Conservation (phyloP, 1,139 yeast species). For the Nadsonia commutata region DNA sequence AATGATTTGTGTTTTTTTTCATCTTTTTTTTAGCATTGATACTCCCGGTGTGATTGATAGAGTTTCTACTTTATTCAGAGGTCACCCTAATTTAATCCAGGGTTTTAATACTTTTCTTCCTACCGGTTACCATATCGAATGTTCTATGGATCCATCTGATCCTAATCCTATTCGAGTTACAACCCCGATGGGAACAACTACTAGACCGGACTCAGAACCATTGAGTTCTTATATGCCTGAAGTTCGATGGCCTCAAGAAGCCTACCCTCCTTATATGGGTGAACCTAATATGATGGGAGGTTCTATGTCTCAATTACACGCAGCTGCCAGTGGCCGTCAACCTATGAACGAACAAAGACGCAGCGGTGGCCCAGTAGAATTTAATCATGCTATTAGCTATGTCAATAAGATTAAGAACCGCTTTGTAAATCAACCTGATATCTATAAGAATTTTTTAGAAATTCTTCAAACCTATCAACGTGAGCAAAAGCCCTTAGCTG, state of each 20-base stretch:
- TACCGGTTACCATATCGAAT: constrained; percentile 89
- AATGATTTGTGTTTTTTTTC: constrained; percentile 2
- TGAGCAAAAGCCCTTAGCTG: constrained; percentile 88
- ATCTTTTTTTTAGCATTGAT: constrained; percentile 44
- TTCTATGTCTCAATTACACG: constrained; percentile 27
- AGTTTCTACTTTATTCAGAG: constrained; percentile 78
- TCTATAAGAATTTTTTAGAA: constrained; percentile 86
- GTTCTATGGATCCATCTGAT: constrained; percentile 78
- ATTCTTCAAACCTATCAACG: constrained; percentile 92
- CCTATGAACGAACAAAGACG: constrained; percentile 14
- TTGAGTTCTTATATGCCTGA: neutral
- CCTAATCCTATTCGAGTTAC: constrained; percentile 90
- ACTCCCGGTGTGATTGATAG: constrained; percentile 97
- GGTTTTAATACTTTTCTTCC: constrained; percentile 96
- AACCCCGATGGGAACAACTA: constrained; percentile 85
- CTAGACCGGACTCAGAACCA: constrained; percentile 38
- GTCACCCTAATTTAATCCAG: constrained; percentile 85
- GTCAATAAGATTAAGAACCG: constrained; percentile 93
- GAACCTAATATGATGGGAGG: constrained; percentile 6
- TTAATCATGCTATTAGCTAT: constrained; percentile 91
- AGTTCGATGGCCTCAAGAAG: constrained; percentile 9
- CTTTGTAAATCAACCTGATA: constrained; percentile 88
- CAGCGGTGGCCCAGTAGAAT: constrained; percentile 76
- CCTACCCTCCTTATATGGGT: constrained; percentile 5
- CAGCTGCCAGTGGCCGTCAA: constrained; percentile 24